Percentiles rank a stretch among this genome's conserved stretches.
Conservation (phyloP, 2,329 filamentous ascomycete species). For the Claviceps quebecensis region DNA sequence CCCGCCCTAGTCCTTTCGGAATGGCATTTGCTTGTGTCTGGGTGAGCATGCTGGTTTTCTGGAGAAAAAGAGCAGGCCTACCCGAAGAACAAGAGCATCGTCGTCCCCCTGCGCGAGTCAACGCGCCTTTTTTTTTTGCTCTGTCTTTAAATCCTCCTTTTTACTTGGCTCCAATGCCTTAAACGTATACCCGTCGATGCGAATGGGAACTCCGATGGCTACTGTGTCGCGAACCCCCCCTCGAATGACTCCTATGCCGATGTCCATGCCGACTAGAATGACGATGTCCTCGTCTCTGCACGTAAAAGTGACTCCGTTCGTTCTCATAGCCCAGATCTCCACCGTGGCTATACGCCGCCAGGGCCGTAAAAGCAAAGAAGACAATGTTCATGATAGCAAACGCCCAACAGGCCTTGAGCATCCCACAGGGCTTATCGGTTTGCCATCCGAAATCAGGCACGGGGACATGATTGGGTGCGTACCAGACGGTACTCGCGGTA, state of each 20-base stretch:
- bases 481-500: conserved; percentile 32
- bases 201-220: conserved; percentile 32
- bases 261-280: conserved; percentile 27
- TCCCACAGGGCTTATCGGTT: conserved; percentile 66
- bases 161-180: conserved; percentile 4
- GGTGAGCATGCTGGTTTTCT: too few species aligned
- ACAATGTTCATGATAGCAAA: conserved; percentile 79
- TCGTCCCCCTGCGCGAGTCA: too few species aligned
- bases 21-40: too few species aligned
- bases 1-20: too few species aligned
- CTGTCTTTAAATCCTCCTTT: too few species aligned
- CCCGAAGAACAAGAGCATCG: too few species aligned
- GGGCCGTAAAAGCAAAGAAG: conserved; percentile 64
- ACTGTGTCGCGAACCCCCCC: not conserved
- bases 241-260: conserved; percentile 19
- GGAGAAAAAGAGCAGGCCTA: too few species aligned
- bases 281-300: conserved; percentile 4
- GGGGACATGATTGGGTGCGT: conserved; percentile 38
- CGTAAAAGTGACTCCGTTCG: conserved; percentile 13
- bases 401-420: conserved; percentile 84
- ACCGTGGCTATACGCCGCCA: conserved; percentile 52
- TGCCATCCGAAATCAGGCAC: conserved; percentile 36
- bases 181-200: conserved; percentile 38
- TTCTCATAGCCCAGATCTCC: conserved; percentile 32
- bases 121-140: too few species aligned